These are phyloP conservation scores for Hypomyces rosellus DNA, from an alignment of 2,329 filamentous ascomycete genomes.

Conservation along the genomic window DNA sequence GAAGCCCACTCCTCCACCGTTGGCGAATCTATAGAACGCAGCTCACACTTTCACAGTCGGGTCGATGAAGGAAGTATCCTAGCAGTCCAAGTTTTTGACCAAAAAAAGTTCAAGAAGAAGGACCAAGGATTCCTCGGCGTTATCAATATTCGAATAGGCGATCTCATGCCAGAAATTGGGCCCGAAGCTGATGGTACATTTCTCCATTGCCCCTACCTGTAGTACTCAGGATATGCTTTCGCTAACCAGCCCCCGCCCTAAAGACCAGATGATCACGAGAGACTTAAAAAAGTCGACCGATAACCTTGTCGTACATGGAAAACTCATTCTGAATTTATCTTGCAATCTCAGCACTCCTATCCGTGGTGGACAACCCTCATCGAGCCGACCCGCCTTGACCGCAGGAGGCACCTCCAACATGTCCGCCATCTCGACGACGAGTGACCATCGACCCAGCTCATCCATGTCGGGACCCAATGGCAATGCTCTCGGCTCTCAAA, in stretches of 20 bases:
- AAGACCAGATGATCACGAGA: conserved; percentile 96
- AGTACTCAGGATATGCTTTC: conserved; percentile 5
- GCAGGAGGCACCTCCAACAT: conserved; percentile 38
- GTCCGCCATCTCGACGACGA: conserved; percentile 36
- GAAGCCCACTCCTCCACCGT: conserved; percentile 14
- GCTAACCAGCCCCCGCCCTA: conserved; percentile 21
- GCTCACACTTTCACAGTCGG: conserved; percentile 48
- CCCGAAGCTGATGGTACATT: conserved; percentile 81
- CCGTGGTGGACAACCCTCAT: conserved; percentile 41
- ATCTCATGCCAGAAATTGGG: conserved; percentile 78
- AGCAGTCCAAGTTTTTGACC: conserved; percentile 97
- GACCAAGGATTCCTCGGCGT: conserved; percentile 97
- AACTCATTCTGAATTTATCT: conserved; percentile 92
- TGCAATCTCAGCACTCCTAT: conserved; percentile 76
- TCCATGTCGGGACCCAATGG: conserved; percentile 46
- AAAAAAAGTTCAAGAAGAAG: conserved; percentile 99
- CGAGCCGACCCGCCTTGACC: conserved; percentile 41
- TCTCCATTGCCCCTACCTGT: conserved; percentile 5
- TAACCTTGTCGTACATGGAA: conserved; percentile 95
- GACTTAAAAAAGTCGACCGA: conserved; percentile 98
- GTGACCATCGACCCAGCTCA: conserved; percentile 47
- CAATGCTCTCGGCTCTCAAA: conserved; percentile 33
- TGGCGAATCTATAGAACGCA: background rate
- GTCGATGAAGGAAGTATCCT: conserved; percentile 94
- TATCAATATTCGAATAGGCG: conserved; percentile 92